These are phyloP conservation scores for Lathyrus sativus DNA, from an alignment of 306 rosid species.

Conservation along the genomic window DNA sequence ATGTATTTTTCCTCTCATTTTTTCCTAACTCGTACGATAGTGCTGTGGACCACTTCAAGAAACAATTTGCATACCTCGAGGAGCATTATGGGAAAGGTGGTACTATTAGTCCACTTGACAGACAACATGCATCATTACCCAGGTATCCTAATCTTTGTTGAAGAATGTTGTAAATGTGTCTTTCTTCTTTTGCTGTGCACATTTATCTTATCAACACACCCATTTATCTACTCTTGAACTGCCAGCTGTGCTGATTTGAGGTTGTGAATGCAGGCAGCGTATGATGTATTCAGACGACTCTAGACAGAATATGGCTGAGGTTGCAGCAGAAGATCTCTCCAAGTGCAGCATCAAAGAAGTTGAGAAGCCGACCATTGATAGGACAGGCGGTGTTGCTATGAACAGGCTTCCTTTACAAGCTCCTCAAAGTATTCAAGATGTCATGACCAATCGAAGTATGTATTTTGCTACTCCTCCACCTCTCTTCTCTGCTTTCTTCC, in stretches of 20 bases:
- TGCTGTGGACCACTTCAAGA: conserved; percentile 98
- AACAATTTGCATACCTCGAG: conserved; percentile 97
- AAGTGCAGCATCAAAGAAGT: conserved; percentile 80
- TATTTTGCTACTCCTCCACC: not conserved
- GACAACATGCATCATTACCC: conserved; percentile 97
- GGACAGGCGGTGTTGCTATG: conserved; percentile 57
- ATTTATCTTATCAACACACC: conserved; percentile 2
- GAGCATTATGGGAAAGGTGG: conserved; percentile 93
- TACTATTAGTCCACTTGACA: conserved; percentile 75
- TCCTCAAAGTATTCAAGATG: conserved; percentile 87
- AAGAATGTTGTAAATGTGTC: not conserved
- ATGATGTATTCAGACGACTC: conserved; percentile 72
- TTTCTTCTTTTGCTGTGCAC: conserved; percentile 22
- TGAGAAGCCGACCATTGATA: conserved; percentile 68
- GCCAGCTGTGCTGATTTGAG: conserved; percentile 37
- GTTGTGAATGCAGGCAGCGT: conserved; percentile 62
- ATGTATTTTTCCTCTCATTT: not conserved
- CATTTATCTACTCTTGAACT: conserved; percentile 24
- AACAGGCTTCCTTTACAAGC: conserved; percentile 71
- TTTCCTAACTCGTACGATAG: conserved; percentile 41
- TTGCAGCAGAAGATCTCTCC: conserved; percentile 76
- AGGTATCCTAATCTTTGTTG: conserved; percentile 52
- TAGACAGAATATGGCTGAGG: conserved; percentile 62
- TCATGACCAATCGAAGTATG: conserved; percentile 22
- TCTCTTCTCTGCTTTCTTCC: conserved; percentile 10